Conservation (phyloP, 2,329 filamentous ascomycete genomes). For the Herpomyces periplanetae region DNA sequence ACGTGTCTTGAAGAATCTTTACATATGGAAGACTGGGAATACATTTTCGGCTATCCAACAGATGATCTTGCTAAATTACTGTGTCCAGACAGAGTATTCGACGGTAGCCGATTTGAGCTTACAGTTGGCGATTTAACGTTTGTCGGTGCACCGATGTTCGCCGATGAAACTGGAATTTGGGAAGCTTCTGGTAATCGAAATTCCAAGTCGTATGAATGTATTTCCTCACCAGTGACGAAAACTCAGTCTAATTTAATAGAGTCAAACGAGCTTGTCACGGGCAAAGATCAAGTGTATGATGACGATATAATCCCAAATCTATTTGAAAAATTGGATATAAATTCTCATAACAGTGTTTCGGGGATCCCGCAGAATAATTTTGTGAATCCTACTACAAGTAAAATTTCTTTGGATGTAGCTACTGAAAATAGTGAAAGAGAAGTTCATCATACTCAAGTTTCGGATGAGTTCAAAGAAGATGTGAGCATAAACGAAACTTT, state of each 20-base stretch:
- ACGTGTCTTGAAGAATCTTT: constrained; percentile 10
- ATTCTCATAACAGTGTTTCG: too few relatives aligned
- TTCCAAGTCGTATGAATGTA: constrained; percentile 6
- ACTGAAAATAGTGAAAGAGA: constrained; percentile 6
- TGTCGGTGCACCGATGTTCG: constrained; percentile 45
- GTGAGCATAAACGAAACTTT: constrained; percentile 6
- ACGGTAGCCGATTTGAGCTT: constrained; percentile 47
- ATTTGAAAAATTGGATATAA: background rate
- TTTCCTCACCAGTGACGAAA: constrained; percentile 1
- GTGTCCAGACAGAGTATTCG: constrained; percentile 30
- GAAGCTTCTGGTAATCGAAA: constrained; percentile 20
- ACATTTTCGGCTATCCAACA: constrained; percentile 29
- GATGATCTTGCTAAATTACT: constrained; percentile 41
- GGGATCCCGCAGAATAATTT: too few relatives aligned
- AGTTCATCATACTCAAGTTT: constrained; percentile 4
- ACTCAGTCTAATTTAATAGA: constrained; percentile 1
- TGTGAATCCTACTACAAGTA: constrained; percentile 2
- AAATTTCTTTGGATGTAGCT: constrained; percentile 5
- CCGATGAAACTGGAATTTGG: constrained; percentile 38
- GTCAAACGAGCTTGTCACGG: constrained; percentile 1
- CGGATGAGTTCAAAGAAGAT: constrained; percentile 5
- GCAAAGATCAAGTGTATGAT: constrained; percentile 1
- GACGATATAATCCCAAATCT: background rate
- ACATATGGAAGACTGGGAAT: constrained; percentile 20
- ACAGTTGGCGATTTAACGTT: constrained; percentile 41